A percentile compares a stretch with the other conserved stretches of the same genome.
Evolutionary conservation across 305 asterid species (phyloP).

Genomic region (Fraxinus floribunda): DNA sequence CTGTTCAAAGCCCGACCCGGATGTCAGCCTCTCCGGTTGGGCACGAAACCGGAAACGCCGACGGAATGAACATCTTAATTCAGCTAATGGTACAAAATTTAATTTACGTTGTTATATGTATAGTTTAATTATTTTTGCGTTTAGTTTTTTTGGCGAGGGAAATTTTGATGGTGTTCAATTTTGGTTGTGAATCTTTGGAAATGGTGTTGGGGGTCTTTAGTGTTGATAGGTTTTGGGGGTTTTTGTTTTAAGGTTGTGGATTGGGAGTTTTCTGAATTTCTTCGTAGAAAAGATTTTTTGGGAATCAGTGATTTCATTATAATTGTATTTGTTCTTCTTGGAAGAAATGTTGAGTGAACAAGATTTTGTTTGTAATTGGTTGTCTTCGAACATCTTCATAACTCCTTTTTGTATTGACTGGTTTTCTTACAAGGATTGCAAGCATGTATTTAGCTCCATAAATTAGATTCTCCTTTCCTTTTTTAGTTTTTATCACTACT

Average conservation of each 20-base stretch:
- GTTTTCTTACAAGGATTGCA: neutral
- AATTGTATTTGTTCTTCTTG: slow-evolving; percentile 1
- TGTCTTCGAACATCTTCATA: neutral
- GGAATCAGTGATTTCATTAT: neutral
- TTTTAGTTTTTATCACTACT: neutral
- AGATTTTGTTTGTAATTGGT: neutral
- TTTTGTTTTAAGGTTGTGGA: neutral
- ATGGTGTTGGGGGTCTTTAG: neutral
- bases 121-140: neutral
- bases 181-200: neutral
- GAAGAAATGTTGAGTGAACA: neutral
- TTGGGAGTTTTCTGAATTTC: neutral
- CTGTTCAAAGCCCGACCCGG: slow-evolving; percentile 42
- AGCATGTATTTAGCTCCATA: neutral
- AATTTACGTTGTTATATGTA: neutral
- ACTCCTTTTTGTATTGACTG: neutral
- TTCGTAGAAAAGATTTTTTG: neutral
- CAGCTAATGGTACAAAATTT: slow-evolving; percentile 30
- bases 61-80: slow-evolving; percentile 45
- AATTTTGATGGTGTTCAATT: neutral
- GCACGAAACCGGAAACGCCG: slow-evolving; percentile 76
- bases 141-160: neutral
- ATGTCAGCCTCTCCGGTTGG: slow-evolving; percentile 47
- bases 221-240: neutral
- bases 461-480: neutral